These are phyloP conservation scores for Aspergillus taichungensis DNA, from an alignment of 495 filamentous ascomycete genomes.

Conservation along the genomic window DNA sequence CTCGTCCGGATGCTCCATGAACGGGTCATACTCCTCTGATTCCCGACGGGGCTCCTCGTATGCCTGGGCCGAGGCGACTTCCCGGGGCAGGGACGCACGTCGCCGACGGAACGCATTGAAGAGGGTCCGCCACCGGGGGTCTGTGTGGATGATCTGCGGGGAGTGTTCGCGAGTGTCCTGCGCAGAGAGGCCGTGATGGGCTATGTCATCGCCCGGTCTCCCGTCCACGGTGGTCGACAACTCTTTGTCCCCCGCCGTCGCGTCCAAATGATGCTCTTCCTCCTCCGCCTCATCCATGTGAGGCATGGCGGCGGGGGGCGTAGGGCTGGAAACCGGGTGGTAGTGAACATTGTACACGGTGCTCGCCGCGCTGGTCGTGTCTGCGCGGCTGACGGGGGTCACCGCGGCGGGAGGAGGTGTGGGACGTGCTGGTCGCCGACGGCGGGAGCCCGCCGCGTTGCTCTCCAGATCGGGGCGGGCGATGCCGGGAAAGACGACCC, in stretches of 20 bases:
- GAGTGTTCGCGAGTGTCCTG: conserved; percentile 22
- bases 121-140: conserved; percentile 41
- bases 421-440: conserved; percentile 36
- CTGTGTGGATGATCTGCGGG: conserved; percentile 24
- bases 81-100: conserved; percentile 44
- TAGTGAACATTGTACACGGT: conserved; percentile 82
- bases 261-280: conserved; percentile 10
- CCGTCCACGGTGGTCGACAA: conserved; percentile 10
- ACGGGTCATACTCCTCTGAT: conserved; percentile 4
- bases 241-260: conserved; percentile 17
- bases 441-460: conserved; percentile 11
- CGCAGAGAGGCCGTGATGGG: conserved; percentile 6
- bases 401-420: conserved; percentile 54
- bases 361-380: conserved; percentile 67
- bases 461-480: conserved; percentile 8
- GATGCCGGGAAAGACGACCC: conserved; percentile 22
- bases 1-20: conserved; percentile 15
- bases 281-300: conserved; percentile 32
- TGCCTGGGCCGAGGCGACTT: conserved; percentile 43
- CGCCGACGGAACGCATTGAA: conserved; percentile 46
- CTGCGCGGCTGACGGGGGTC: conserved; percentile 68
- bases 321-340: conserved; percentile 64
- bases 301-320: conserved; percentile 39
- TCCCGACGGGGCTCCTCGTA: conserved; percentile 23
- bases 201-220: conserved; percentile 2